A percentile compares a stretch with the other conserved stretches of the same genome.
Conservation (phyloP, 192 early-diverging fungal genomes). For the Backusella circina region DNA sequence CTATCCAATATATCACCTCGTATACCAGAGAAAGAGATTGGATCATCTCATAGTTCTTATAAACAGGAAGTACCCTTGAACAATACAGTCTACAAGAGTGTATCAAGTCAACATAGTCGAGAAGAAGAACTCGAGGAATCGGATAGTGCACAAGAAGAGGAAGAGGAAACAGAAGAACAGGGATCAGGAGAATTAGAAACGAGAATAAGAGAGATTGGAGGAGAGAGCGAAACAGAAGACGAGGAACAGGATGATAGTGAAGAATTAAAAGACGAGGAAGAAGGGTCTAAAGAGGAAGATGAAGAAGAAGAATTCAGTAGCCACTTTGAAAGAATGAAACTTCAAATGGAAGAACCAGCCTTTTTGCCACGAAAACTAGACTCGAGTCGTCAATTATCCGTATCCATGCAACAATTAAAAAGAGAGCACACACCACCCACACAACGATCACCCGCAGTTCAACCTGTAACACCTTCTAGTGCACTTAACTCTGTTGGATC, state of each 20-base stretch:
- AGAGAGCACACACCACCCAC: neutral
- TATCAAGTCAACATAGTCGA: neutral
- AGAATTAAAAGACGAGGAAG: neutral
- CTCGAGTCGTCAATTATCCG: neutral
- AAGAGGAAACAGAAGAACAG: too few relatives aligned
- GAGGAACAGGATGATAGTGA: neutral
- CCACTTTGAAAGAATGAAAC: slow-evolving; percentile 12
- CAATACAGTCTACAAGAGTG: neutral
- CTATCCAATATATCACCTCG: neutral
- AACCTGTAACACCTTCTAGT: neutral
- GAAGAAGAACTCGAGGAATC: too few relatives aligned
- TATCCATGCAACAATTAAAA: slow-evolving; percentile 5
- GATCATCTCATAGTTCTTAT: too few relatives aligned
- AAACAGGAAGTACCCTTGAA: neutral
- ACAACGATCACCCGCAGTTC: neutral
- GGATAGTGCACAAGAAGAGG: neutral
- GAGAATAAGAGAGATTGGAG: neutral
- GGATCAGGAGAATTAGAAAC: neutral
- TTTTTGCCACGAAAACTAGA: neutral
- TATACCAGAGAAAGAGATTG: neutral
- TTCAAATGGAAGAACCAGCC: slow-evolving; percentile 13
- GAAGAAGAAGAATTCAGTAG: slow-evolving; percentile 8
- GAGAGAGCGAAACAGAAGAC: neutral
- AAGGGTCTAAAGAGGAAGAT: neutral
- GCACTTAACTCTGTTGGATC: slow-evolving; percentile 37